phyloP scores from a whole-genome alignment of 805 yeast genomes.

The Barnettozyma siamensis region DNA sequence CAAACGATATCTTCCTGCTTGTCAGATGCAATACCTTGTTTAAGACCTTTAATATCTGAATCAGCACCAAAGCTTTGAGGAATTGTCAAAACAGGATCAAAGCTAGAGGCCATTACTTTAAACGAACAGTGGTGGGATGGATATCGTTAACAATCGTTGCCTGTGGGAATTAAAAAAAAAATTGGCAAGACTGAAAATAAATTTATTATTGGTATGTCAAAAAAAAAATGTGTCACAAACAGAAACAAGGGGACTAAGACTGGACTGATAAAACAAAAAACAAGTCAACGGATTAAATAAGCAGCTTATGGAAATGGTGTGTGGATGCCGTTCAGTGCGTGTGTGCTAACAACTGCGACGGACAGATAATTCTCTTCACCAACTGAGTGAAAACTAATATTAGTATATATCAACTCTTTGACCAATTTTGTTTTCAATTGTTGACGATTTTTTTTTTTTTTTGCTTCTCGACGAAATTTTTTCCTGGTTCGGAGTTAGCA shows the following conservation, averaged over 20 bases:
- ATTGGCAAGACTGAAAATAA: not conserved
- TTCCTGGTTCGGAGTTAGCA: not conserved
- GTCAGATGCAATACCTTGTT: constrained; percentile 1
- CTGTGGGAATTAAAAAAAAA: not conserved
- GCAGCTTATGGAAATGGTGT: too few species aligned
- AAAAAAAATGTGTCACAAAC: not conserved
- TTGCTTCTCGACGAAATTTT: not conserved
- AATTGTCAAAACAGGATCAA: constrained; percentile 12
- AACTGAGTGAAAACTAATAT: not conserved
- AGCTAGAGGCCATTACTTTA: constrained; percentile 22
- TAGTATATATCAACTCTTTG: too few species aligned
- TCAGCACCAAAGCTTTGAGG: constrained; percentile 23
- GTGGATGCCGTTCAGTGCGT: too few species aligned
- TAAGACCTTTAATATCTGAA: constrained; percentile 24
- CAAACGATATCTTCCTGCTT: constrained; percentile 19
- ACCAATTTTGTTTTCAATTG: too few species aligned
- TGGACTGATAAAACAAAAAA: too few species aligned
- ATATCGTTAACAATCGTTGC: not conserved
- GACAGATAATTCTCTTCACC: not conserved
- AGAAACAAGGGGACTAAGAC: not conserved
- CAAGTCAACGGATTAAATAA: too few species aligned
- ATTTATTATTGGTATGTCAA: not conserved
- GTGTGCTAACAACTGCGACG: too few species aligned
- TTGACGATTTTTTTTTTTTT: too few species aligned
- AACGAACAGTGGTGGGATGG: too few species aligned